Conservation (phyloP, 768 basidiomycete genomes). For the Tylopilus rubrobrunneus region DNA sequence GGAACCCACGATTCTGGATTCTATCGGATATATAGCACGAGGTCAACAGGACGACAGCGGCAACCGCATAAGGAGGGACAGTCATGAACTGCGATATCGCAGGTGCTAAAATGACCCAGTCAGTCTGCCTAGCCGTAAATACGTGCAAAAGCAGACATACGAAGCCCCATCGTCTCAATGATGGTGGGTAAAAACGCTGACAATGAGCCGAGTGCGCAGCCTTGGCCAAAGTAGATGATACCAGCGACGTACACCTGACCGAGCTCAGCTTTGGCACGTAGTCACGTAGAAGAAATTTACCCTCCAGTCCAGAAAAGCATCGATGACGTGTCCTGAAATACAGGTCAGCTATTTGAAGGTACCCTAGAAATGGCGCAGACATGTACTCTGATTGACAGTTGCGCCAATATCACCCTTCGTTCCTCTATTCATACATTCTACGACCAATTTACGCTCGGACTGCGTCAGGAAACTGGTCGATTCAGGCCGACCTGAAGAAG, state of each 20-base stretch:
- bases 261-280: slow-evolving; percentile 4
- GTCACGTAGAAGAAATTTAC: slow-evolving; percentile 11
- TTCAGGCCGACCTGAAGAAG: slow-evolving; percentile 29
- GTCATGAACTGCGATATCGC: slow-evolving; percentile 48
- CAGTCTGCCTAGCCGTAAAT: neutral
- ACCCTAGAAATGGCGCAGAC: neutral
- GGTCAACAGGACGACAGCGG: slow-evolving; percentile 34
- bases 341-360: neutral
- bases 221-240: slow-evolving; percentile 45
- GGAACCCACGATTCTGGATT: slow-evolving; percentile 40
- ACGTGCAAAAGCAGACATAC: slow-evolving; percentile 25
- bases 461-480: slow-evolving; percentile 32
- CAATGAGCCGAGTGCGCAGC: slow-evolving; percentile 46
- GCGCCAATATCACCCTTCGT: slow-evolving; percentile 39
- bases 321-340: slow-evolving; percentile 36
- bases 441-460: slow-evolving; percentile 24
- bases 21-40: slow-evolving; percentile 42
- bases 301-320: slow-evolving; percentile 47
- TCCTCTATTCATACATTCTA: slow-evolving; percentile 38
- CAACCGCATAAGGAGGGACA: slow-evolving; percentile 51
- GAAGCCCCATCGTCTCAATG: slow-evolving; percentile 46
- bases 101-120: slow-evolving; percentile 29
- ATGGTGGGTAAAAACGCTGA: slow-evolving; percentile 55
- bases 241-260: slow-evolving; percentile 42
- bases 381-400: slow-evolving; percentile 38